Evolutionary conservation across 805 yeast species (phyloP).

Genomic region (Candida coquimbonensis): DNA sequence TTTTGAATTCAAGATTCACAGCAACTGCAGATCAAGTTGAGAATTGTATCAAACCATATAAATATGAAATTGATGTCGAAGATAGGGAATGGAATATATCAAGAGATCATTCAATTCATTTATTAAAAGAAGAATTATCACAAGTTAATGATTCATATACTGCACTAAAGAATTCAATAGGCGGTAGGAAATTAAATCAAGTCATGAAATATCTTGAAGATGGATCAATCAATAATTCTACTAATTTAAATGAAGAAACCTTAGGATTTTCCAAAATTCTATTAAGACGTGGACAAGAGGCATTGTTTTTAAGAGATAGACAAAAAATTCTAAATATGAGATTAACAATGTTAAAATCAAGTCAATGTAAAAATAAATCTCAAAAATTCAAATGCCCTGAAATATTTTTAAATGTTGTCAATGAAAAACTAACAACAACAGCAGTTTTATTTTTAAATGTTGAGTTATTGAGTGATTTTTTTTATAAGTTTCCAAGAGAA

Average conservation of each 20-base stretch:
- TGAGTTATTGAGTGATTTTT: conserved; percentile 88
- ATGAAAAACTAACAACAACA: conserved; percentile 86
- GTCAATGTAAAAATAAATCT: conserved; percentile 68
- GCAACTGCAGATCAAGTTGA: conserved; percentile 98
- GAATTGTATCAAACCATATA: conserved; percentile 95
- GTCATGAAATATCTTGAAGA: conserved; percentile 64
- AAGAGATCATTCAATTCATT: conserved; percentile 64
- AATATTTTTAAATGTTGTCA: conserved; percentile 83
- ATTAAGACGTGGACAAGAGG: conserved; percentile 75
- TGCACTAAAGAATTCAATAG: conserved; percentile 59
- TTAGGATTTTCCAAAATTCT: conserved; percentile 78
- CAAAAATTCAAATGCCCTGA: conserved; percentile 93
- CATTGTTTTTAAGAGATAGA: conserved; percentile 71
- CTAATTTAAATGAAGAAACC: conserved; percentile 44
- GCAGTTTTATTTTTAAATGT: conserved; percentile 91
- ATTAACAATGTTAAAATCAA: conserved; percentile 64
- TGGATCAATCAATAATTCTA: conserved; percentile 25
- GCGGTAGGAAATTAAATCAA: conserved; percentile 76
- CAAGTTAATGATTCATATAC: conserved; percentile 69
- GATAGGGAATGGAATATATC: conserved; percentile 88
- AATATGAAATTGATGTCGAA: conserved; percentile 94
- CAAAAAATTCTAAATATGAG: conserved; percentile 65
- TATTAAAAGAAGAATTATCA: conserved; percentile 76
- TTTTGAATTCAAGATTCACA: conserved; percentile 69
- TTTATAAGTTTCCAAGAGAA: conserved; percentile 93